Conservation (phyloP, 2,329 filamentous ascomycete species). For the Fusarium hainanense region DNA sequence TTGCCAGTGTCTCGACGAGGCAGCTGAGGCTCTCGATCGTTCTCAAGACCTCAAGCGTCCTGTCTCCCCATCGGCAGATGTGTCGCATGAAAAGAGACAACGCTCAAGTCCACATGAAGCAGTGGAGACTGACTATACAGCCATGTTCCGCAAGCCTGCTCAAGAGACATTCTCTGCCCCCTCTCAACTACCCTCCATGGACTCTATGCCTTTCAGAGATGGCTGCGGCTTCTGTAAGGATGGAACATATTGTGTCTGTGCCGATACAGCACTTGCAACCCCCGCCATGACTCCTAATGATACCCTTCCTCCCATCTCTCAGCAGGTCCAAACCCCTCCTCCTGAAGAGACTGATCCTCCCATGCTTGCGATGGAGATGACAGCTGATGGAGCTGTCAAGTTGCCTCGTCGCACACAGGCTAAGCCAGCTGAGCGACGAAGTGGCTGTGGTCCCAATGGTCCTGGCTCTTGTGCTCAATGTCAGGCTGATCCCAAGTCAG, state of each 20-base stretch:
- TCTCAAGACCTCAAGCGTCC: constrained; percentile 60
- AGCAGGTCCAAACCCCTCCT: constrained; percentile 67
- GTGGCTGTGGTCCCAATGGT: constrained; percentile 71
- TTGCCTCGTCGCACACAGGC: constrained; percentile 58
- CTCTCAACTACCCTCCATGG: constrained; percentile 53
- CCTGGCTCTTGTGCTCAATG: constrained; percentile 85
- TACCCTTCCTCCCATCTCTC: constrained; percentile 55
- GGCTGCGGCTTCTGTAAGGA: constrained; percentile 86
- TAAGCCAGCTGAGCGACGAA: constrained; percentile 48
- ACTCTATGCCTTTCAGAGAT: constrained; percentile 65
- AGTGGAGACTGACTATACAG: constrained; percentile 80
- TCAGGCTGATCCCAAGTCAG: constrained; percentile 79
- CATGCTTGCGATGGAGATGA: constrained; percentile 67
- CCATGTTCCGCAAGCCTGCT: constrained; percentile 65
- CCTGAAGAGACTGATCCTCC: constrained; percentile 69
- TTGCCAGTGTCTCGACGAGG: constrained; percentile 73
- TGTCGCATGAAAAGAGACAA: constrained; percentile 66
- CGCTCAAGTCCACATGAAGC: constrained; percentile 61
- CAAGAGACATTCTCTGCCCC: constrained; percentile 44
- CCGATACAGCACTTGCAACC: constrained; percentile 64
- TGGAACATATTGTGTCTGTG: constrained; percentile 84
- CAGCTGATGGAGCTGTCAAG: constrained; percentile 70
- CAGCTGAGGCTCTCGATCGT: constrained; percentile 60
- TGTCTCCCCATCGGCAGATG: constrained; percentile 56
- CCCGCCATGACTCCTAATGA: constrained; percentile 56